Evolutionary conservation across 2,329 filamentous ascomycete genomes (phyloP).

Genomic region (Bretziella fagacearum): DNA sequence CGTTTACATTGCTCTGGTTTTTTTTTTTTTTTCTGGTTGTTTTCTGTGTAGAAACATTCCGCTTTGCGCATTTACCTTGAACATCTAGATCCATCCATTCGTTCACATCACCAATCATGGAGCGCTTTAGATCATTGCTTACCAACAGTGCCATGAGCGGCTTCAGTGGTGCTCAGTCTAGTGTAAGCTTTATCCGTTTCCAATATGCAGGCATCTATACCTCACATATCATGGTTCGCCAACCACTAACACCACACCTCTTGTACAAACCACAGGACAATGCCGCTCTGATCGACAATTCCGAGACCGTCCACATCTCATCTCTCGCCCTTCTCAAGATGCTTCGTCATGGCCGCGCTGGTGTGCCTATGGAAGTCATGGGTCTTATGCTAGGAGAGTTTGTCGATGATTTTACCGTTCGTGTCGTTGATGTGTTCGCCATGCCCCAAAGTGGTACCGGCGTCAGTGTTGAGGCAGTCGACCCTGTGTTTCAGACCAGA

Average conservation of each 20-base stretch:
- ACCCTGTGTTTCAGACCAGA: constrained; percentile 97
- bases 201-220: neutral
- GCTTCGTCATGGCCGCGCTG: constrained; percentile 90
- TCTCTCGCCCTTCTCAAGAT: constrained; percentile 95
- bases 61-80: neutral
- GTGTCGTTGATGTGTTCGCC: constrained; percentile 95
- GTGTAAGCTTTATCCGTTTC: constrained; percentile 8
- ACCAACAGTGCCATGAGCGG: constrained; percentile 5
- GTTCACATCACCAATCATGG: constrained; percentile 7
- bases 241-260: too few species aligned
- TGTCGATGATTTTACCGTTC: constrained; percentile 46
- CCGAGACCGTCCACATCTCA: constrained; percentile 97
- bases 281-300: constrained; percentile 87
- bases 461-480: constrained; percentile 94
- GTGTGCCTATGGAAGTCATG: constrained; percentile 99
- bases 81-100: neutral
- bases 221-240: too few species aligned
- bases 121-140: constrained; percentile 12
- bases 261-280: constrained; percentile 48
- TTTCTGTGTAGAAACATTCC: neutral
- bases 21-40: neutral
- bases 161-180: constrained; percentile 7
- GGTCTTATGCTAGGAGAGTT: constrained; percentile 61
- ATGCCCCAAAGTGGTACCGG: constrained; percentile 99
- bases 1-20: neutral